phyloP scores from a whole-genome alignment of 1,284 basidiomycete genomes.

The Rhodotorula sp. region DNA sequence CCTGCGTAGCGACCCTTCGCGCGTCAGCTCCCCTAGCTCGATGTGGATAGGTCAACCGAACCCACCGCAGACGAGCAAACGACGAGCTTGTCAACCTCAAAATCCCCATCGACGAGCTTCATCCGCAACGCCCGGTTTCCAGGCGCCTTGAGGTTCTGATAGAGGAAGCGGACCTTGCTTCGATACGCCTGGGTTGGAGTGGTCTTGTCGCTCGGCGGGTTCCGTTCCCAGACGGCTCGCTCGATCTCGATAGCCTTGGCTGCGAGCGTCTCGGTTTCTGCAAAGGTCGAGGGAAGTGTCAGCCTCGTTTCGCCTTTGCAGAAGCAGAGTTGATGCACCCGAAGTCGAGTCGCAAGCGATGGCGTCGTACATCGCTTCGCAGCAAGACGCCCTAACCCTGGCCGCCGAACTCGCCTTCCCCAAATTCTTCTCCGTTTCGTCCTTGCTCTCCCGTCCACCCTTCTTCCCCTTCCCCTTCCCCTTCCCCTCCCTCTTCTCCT shows the following conservation, averaged over 20 bases:
- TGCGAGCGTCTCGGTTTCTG: conserved; percentile 47
- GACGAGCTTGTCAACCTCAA: conserved; percentile 64
- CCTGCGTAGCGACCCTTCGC: not conserved
- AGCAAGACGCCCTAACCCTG: conserved; percentile 54
- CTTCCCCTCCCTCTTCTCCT: conserved; percentile 38
- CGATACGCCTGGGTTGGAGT: conserved; percentile 57
- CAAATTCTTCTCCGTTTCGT: conserved; percentile 55
- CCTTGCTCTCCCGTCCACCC: conserved; percentile 53
- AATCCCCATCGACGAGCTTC: conserved; percentile 74
- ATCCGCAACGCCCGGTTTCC: conserved; percentile 81
- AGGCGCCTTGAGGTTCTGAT: conserved; percentile 90
- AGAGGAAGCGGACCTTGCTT: conserved; percentile 79
- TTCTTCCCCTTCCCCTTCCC: conserved; percentile 64
- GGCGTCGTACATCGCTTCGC: conserved; percentile 85
- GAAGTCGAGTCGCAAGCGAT: conserved; percentile 77
- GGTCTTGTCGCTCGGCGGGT: conserved; percentile 48
- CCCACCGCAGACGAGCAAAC: not conserved
- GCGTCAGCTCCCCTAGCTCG: not conserved
- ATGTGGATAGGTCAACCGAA: not conserved
- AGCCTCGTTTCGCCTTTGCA: not conserved
- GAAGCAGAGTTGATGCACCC: conserved; percentile 54
- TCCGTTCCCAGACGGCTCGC: not conserved
- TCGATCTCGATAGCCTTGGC: not conserved
- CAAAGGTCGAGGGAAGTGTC: conserved; percentile 1
- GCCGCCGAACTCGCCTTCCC: conserved; percentile 61